A percentile compares a stretch with the other conserved stretches of the same genome.
phyloP scores from a whole-genome alignment of 176 grass and related monocot genomes.

The Musa beccarii region DNA sequence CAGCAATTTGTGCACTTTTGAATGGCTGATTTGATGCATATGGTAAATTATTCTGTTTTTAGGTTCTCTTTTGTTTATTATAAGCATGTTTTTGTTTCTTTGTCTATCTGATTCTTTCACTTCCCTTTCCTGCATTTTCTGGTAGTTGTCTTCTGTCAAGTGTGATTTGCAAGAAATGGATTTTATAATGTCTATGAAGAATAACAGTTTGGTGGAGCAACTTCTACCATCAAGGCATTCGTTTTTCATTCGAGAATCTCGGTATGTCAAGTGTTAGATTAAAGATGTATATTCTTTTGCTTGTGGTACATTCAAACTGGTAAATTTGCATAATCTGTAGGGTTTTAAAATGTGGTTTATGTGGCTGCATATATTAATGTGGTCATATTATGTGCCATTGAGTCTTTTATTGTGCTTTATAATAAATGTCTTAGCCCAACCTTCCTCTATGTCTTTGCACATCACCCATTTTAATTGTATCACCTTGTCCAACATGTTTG shows the following conservation, averaged over 20 bases:
- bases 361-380: too few species aligned
- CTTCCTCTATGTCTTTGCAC: too few species aligned
- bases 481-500: too few species aligned
- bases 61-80: background rate
- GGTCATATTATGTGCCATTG: too few species aligned
- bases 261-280: slow-evolving; percentile 43
- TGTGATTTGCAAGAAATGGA: slow-evolving; percentile 90
- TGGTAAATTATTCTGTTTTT: background rate
- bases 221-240: slow-evolving; percentile 73
- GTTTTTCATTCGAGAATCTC: slow-evolving; percentile 71
- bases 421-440: too few species aligned
- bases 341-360: too few species aligned
- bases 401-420: too few species aligned
- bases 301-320: background rate
- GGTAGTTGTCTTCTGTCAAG: slow-evolving; percentile 80
- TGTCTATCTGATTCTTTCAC: background rate
- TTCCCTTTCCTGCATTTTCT: slow-evolving; percentile 11
- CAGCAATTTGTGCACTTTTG: background rate
- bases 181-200: slow-evolving; percentile 57
- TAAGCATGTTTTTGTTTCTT: slow-evolving; percentile 16
- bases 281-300: background rate
- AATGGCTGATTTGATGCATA: background rate
- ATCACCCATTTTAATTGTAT: too few species aligned
- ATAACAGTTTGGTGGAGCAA: slow-evolving; percentile 57
- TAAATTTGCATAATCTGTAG: background rate